Evolutionary conservation across 345 rosid species (phyloP), one percentile per base, ranked within the genome.

Genomic region (Conringia planisiliqua): DNA sequence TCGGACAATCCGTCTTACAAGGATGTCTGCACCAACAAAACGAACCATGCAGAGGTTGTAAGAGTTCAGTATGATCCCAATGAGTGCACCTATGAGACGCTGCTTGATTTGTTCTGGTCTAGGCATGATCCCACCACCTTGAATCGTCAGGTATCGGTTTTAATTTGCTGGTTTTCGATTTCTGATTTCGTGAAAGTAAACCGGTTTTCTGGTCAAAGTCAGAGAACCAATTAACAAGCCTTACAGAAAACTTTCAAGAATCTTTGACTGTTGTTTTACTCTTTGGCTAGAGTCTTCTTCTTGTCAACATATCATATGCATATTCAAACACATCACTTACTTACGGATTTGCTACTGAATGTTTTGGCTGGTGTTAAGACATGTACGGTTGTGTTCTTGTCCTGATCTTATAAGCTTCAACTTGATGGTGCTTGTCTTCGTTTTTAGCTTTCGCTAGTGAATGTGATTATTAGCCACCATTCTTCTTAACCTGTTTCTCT

Each of bases 11-110:
- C 96, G 0, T 66, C 76, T 43, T 94, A 94, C 32, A 85, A 90
- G 56, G 95, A 87, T 73, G 86, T 94, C 5, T 91, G 98, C 72
- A 76, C 86, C 3, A 89, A 96, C 36, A 88, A 87, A 1, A 79
- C 92, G 9, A 85, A 78, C 33, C 97, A 94, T 59, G 82, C 66
- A 13, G 97, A 94, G 73, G 92, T 91, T 22, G 97, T 91, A 3
- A 82, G 98, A 79, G 90, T 94, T 42, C 98, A 91, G 74, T 94
- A 79, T 71, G 96, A 94, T 72, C 95, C 97, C n/a, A 88, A 86
- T 33, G 89, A 85, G 66, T 88, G 97, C 38, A 78, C 81, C 54
- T 91, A 75, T 17, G 90, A 91, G 46, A 2, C 82, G 2, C 84
- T 94, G 73, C 90, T 94, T 72, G 93, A 91, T 78, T 78, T 17